Base-by-base conservation (phyloP, 202 grass and related monocot genomes). In the Zizania palustris region DNA sequence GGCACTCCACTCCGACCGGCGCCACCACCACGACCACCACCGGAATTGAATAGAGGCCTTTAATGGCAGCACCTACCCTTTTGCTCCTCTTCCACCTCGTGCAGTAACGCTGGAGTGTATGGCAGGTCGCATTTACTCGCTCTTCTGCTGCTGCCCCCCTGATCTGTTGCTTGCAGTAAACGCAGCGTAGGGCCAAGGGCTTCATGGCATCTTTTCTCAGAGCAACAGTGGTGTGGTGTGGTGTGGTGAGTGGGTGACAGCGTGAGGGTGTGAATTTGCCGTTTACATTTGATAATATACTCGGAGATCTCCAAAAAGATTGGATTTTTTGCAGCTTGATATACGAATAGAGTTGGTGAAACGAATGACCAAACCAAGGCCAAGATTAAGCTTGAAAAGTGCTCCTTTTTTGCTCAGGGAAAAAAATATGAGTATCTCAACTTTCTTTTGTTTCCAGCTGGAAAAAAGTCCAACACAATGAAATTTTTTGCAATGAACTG, bases 31-130 rank as follows among this genome's bases (percentile, higher is more conserved):
- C 46, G 45, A 14, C 40, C 78, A 80, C 54, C 71, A 11, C 15
- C 3, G 64, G 45, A 74, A 79, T 74, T 83, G 85, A 83, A 74
- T 48, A 12, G 18, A 37, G 22, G 61, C 40, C 14, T 18, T 73
- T 60, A 50, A 80, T 80, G 45, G 36, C 71, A 54, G 37, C 70
- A 75, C 55, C 70, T 0, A 75, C 43, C 48, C 18, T 57, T 58
- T 67, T 50, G 69, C 45, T 80, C 70, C 48, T 4, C 53, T 20
- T 19, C 59, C 82, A 28, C 59, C 58, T 34, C 34, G 20, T 58
- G 65, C 65, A 71, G 41, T 46, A 16, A 53, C 48, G 14, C 67
- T 11, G 74, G 33, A 21, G 58, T n/a, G 7, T 20, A 41, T 1
- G 39, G 18, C 70, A 37, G 40, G 22, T 11, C 13, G 71, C 63